Conservation (phyloP, 2,329 filamentous ascomycete genomes). For the Colletotrichum simmondsii region DNA sequence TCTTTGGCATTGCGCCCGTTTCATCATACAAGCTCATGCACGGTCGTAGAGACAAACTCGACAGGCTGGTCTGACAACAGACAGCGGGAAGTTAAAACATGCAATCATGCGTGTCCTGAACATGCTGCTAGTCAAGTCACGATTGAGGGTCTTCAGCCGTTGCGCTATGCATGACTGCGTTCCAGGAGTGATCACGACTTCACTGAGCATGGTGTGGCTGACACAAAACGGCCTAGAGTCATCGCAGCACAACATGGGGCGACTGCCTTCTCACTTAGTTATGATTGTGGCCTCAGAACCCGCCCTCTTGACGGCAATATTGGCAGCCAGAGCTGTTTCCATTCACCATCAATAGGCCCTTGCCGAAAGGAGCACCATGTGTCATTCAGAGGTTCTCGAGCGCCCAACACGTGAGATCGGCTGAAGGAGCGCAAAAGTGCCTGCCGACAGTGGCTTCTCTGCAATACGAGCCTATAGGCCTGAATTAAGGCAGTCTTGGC, state of each 20-base stretch:
- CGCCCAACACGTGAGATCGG: neutral
- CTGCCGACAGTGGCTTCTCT: neutral
- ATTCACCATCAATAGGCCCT: neutral
- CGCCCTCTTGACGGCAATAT: too few species aligned
- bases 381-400: neutral
- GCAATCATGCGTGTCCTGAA: neutral
- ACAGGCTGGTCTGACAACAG: neutral
- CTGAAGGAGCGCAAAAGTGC: neutral
- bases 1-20: neutral
- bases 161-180: neutral
- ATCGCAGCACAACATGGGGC: neutral
- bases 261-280: too few species aligned
- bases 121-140: neutral
- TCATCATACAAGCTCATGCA: neutral
- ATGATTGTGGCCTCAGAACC: too few species aligned
- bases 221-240: neutral
- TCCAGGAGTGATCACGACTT: neutral
- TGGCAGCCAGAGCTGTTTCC: neutral
- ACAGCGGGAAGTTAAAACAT: constrained; percentile 3
- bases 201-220: neutral
- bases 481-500: neutral
- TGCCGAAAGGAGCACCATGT: neutral
- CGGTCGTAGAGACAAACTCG: neutral
- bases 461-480: neutral
- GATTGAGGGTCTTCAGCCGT: neutral